Base-by-base conservation (phyloP, 257 asterid species). In the Leonotis leonurus region DNA sequence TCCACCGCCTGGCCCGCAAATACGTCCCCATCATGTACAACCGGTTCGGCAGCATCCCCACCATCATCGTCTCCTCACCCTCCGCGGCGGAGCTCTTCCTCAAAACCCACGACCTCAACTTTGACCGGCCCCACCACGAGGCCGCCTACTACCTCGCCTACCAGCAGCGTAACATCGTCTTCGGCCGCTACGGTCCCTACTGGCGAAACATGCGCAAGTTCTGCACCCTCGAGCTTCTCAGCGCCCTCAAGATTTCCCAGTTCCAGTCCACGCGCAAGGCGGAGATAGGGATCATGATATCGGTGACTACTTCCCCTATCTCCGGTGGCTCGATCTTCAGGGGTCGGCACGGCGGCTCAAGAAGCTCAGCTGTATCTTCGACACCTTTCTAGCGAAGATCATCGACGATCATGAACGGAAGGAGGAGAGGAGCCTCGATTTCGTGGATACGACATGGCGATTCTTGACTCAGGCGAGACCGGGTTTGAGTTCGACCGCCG, bases 141-240 rank as follows among this genome's bases (percentile, higher is more conserved):
- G 71, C 68, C 36, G 14, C 71, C 14, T 7, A 13, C 2, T 37
- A 65, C 62, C 30, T 77, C 1, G 1, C 49, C 18, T 73, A 66
- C 27, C 67, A 54, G 17, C 72, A 73, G 5, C 25, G 62, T 0
- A 53, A 73, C 70, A 0, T 73, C 2, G 52, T 29, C 0, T 61
- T 70, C 16, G 67, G 66, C 1, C 21, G 29, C 8, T 78, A 73
- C 62, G 65, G 80, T 1, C 24, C 60, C 1, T 70, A 70, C 48
- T 78, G 83, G 83, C 80, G 68, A 6, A 53, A 67, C 59, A 78
- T 74, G 75, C 75, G 73, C 2, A 74, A 70, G 5, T 64, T 70
- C 8, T 44, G 56, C 72, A 70, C 74, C 0, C 4, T 64, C 20
- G 37, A 78, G 55, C 70, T 71, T 2, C 73, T 74, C 1, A 67